A percentile compares a stretch with the other conserved stretches of the same genome.
phyloP scores from a whole-genome alignment of 2,329 filamentous ascomycete species.

The Pseudogymnoascus sp. region DNA sequence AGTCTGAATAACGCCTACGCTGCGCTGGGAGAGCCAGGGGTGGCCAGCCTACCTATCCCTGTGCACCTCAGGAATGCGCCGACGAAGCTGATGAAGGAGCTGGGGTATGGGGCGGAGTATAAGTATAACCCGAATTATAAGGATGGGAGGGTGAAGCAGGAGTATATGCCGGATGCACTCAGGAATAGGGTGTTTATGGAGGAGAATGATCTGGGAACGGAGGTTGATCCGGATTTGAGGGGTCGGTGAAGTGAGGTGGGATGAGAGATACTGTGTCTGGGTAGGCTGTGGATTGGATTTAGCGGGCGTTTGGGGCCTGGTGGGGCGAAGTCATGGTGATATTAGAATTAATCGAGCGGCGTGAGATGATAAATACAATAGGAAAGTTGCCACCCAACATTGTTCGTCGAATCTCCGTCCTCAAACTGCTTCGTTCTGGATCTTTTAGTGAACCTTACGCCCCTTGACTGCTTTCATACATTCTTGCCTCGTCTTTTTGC shows the following conservation, averaged over 20 bases:
- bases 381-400: background rate
- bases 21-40: constrained; percentile 72
- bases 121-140: constrained; percentile 93
- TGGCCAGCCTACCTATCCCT: constrained; percentile 74
- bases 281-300: background rate
- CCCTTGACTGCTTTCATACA: background rate
- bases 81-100: constrained; percentile 83
- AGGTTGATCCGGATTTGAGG: constrained; percentile 54
- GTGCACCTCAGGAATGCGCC: constrained; percentile 87
- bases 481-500: background rate
- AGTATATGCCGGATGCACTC: constrained; percentile 78
- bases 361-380: background rate
- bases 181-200: constrained; percentile 67
- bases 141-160: constrained; percentile 73
- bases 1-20: constrained; percentile 72
- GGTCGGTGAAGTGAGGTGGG: background rate
- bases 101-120: constrained; percentile 85
- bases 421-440: background rate
- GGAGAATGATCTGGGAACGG: constrained; percentile 67
- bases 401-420: background rate
- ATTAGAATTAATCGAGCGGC: background rate
- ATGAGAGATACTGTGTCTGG: background rate
- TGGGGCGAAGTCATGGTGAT: background rate
- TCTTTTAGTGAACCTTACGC: background rate
- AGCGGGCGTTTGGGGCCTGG: background rate